A percentile compares a stretch with the other conserved stretches of the same genome.
These are phyloP conservation scores for Candida buenavistaensis DNA, from an alignment of 1,139 yeast genomes.

Conservation along the genomic window DNA sequence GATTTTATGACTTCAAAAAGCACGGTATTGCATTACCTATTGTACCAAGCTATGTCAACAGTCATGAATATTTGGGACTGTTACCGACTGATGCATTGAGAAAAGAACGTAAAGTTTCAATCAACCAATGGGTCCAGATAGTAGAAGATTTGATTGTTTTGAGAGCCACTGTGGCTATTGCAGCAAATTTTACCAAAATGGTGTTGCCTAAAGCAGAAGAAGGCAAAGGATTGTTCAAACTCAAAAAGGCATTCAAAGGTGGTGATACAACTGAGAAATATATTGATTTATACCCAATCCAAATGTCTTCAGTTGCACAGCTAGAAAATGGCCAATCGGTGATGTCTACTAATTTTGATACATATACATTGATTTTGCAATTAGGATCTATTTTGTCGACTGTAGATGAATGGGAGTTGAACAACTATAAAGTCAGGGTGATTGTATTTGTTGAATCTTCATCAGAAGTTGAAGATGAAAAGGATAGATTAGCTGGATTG, in stretches of 20 bases:
- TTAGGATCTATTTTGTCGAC: slow-evolving; percentile 90
- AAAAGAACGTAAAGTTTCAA: slow-evolving; percentile 65
- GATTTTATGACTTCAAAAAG: slow-evolving; percentile 68
- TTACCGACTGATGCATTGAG: slow-evolving; percentile 85
- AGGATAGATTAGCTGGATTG: slow-evolving; percentile 56
- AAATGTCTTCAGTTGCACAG: slow-evolving; percentile 82
- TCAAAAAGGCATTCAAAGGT: slow-evolving; percentile 9
- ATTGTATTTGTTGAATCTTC: slow-evolving; percentile 84
- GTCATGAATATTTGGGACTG: slow-evolving; percentile 17
- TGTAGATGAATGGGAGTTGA: slow-evolving; percentile 87
- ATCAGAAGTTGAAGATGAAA: slow-evolving; percentile 71
- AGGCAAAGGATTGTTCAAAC: slow-evolving; percentile 21
- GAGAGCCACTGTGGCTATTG: slow-evolving; percentile 91
- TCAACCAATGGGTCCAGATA: slow-evolving; percentile 87
- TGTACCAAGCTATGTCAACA: slow-evolving; percentile 18
- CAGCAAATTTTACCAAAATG: slow-evolving; percentile 74
- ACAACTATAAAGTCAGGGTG: slow-evolving; percentile 66
- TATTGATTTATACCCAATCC: slow-evolving; percentile 92
- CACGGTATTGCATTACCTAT: slow-evolving; percentile 38
- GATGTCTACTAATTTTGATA: slow-evolving; percentile 86
- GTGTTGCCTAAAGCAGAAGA: slow-evolving; percentile 48
- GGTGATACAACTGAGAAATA: slow-evolving; percentile 38
- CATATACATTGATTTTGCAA: slow-evolving; percentile 88
- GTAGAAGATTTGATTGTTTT: slow-evolving; percentile 90
- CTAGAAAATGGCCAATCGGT: slow-evolving; percentile 68